A percentile compares a stretch with the other conserved stretches of the same genome.
Conservation (phyloP, 2,329 filamentous ascomycete species). For the Eurotiales sp. region DNA sequence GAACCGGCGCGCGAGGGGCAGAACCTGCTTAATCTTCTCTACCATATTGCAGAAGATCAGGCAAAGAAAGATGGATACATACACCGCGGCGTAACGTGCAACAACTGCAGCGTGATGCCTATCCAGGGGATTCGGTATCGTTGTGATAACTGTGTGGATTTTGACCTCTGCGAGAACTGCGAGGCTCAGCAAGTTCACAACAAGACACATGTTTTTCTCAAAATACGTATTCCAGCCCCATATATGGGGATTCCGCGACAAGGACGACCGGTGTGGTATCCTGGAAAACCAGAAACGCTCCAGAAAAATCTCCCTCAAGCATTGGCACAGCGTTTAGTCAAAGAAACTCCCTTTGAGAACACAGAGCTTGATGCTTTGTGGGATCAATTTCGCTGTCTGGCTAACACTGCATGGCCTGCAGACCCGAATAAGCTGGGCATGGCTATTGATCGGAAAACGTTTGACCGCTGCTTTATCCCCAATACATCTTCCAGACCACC, state of each 20-base stretch:
- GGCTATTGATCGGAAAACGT: slow-evolving; percentile 88
- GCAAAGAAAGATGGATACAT: slow-evolving; percentile 83
- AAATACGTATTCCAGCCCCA: slow-evolving; percentile 84
- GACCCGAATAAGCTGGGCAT: slow-evolving; percentile 74
- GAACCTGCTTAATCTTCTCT: slow-evolving; percentile 79
- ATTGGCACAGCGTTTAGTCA: slow-evolving; percentile 65
- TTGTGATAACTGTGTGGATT: slow-evolving; percentile 93
- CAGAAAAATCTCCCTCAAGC: slow-evolving; percentile 62
- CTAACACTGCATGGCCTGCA: slow-evolving; percentile 75
- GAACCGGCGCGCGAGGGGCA: slow-evolving; percentile 56
- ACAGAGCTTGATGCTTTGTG: slow-evolving; percentile 89
- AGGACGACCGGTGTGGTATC: slow-evolving; percentile 80
- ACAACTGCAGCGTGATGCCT: slow-evolving; percentile 79
- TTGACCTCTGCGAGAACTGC: slow-evolving; percentile 91
- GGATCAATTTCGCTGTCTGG: slow-evolving; percentile 95
- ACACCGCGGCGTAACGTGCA: slow-evolving; percentile 88
- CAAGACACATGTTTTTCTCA: slow-evolving; percentile 95
- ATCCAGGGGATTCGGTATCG: slow-evolving; percentile 91
- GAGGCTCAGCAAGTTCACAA: slow-evolving; percentile 69
- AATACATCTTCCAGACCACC: slow-evolving; percentile 75
- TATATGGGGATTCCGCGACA: slow-evolving; percentile 74
- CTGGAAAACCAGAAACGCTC: slow-evolving; percentile 74
- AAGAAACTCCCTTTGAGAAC: slow-evolving; percentile 74
- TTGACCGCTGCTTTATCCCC: slow-evolving; percentile 84
- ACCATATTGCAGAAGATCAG: slow-evolving; percentile 91